Percentiles rank a stretch among this genome's conserved stretches.
These are phyloP conservation scores for Pholiota molesta DNA, from an alignment of 768 basidiomycete species.

Conservation along the genomic window DNA sequence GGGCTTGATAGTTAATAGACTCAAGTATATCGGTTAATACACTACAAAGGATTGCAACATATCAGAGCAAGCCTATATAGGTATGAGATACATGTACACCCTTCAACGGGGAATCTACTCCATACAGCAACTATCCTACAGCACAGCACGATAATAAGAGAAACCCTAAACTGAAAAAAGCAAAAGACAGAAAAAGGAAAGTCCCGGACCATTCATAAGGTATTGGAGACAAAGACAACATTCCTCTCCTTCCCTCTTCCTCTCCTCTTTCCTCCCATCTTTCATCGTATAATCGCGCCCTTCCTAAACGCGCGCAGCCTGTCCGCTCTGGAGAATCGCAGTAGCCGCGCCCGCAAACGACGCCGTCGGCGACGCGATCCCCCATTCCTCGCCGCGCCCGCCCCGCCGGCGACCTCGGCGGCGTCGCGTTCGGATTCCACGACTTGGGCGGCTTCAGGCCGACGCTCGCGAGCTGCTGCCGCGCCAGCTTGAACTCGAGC, in stretches of 20 bases:
- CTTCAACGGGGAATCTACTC: slow-evolving; percentile 1
- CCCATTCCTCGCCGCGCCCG: slow-evolving; percentile 8
- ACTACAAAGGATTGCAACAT: not conserved
- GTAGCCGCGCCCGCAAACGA: slow-evolving; percentile 22
- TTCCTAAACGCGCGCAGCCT: slow-evolving; percentile 14
- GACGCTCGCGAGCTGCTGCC: slow-evolving; percentile 75
- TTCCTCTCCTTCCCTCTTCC: not conserved
- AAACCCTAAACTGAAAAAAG: slow-evolving; percentile 15
- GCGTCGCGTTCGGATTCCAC: slow-evolving; percentile 63
- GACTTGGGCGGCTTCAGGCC: slow-evolving; percentile 77
- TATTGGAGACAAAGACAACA: slow-evolving; percentile 7
- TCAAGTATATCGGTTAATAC: not conserved
- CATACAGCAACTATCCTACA: slow-evolving; percentile 14
- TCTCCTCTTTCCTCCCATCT: not conserved
- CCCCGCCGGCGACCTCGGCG: slow-evolving; percentile 24
- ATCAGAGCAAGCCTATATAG: not conserved
- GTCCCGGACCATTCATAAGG: not conserved
- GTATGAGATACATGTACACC: slow-evolving; percentile 4
- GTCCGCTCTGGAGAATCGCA: slow-evolving; percentile 21
- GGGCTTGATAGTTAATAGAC: no score
- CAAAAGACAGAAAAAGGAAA: slow-evolving; percentile 1
- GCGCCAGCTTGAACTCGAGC: slow-evolving; percentile 77
- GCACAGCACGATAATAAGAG: slow-evolving; percentile 13
- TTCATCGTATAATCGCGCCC: not conserved
- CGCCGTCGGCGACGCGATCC: slow-evolving; percentile 7